Evolutionary conservation across 306 rosid species (phyloP), one percentile per base, ranked within the genome.

Genomic region (Hippophae gyantsensis): DNA sequence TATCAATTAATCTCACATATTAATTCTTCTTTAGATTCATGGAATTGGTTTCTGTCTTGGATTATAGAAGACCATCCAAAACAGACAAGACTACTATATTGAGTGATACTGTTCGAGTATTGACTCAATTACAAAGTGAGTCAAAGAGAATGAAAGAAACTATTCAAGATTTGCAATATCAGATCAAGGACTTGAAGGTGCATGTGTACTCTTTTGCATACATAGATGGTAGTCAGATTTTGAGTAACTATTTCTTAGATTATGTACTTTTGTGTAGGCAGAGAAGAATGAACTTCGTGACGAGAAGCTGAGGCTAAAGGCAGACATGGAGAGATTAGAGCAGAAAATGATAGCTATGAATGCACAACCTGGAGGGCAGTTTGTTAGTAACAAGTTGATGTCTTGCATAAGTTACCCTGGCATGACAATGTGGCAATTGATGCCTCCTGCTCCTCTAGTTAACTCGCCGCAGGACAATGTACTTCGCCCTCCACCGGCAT

Each of bases 101-200:
- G 70, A 58, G 76, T 61, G 90, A 87, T 47, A 84, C 92, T 25
- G 78, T 65, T 44, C 81, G 89, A 62, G 73, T 77, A 83, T 67
- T 87, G 65, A 77, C 84, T 48, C 84, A 84, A 46, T 70, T 84
- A 68, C 79, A 81, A 13, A 76, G 73, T 43, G 95, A 84, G 60
- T 77, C 83, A 8, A 69, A 71, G 67, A 84, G 77, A 74, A 47
- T 87, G 73, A 87, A 78, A 59, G 84, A 81, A 68, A 64, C 89
- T 23, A 75, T 73, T 57, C 90, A 75, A 54, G 64, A 67, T 61
- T 52, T 62, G 61, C 71, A 73, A 43, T 69, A 23, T 2, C 84
- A 84, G 79, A 79, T 87, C 56, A 87, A 79, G 71, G 95, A 87
- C 73, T 69, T 87, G 56, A 87, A 87, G 92, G 95, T 87, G 81